Base-by-base conservation (phyloP, 129 eudicot species). In the Tagetes erecta region DNA sequence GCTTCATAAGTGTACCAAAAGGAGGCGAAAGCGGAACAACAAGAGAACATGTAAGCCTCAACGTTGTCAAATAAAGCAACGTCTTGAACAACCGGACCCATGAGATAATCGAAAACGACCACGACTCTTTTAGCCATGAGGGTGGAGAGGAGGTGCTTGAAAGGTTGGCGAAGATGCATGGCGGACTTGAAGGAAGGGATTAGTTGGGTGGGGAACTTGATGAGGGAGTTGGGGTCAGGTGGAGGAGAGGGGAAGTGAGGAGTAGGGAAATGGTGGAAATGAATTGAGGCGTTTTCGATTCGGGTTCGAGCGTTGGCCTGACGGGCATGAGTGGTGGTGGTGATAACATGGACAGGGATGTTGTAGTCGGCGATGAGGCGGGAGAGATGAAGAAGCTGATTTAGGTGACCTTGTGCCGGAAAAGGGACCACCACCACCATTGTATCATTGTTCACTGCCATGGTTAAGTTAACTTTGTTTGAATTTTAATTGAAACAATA, bases 341-440 rank as follows among this genome's bases (percentile, higher is more conserved):
- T 77, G 67, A 80, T 80, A 71, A 62, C 51, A 68, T 86, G 87
- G 51, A 83, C 60, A 0, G 83, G 81, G 67, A 86, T 12, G 75
- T 73, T 72, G 80, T 84, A 84, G 81, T 75, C 20, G 75, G 83
- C 14, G 77, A 84, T 58, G 38, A 84, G 88, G 60, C 75, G 78
- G 57, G 83, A 74, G 62, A 84, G 85, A 73, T 84, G 83, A 67
- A 81, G 85, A 44, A 84, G 80, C 47, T 81, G 83, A 80, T 84
- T 84, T 64, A 84, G 80, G 75, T 84, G 88, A 42, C 88, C 84
- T 63, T 84, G 88, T 36, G 80, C 80, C 53, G 85, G 81, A 73
- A 84, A 81, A 6, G 85, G 88, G 31, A 81, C 88, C 12, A 81
- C 58, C 0, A 84, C 68, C 37, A 81, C 81, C 14, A 20, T 66